phyloP scores from a whole-genome alignment of 495 filamentous ascomycete genomes.

The Xylona heveae region DNA sequence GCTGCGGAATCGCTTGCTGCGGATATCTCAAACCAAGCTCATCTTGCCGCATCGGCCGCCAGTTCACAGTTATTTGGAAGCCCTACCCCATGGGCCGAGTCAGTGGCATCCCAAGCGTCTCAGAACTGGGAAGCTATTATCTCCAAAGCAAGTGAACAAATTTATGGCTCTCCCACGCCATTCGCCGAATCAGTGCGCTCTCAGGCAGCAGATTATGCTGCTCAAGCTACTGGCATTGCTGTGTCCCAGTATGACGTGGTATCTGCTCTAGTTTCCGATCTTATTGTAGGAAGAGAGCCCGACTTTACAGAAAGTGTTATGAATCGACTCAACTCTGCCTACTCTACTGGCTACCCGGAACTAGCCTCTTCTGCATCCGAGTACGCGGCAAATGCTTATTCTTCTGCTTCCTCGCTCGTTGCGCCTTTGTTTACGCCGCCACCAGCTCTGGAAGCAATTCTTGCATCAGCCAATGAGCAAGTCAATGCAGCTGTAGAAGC shows the following conservation, averaged over 20 bases:
- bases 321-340: conserved; percentile 42
- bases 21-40: conserved; percentile 14
- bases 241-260: conserved; percentile 45
- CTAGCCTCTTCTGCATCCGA: conserved; percentile 28
- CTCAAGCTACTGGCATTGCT: conserved; percentile 28
- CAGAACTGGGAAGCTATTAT: conserved; percentile 47
- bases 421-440: conserved; percentile 31
- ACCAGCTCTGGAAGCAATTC: conserved; percentile 33
- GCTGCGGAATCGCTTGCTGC: conserved; percentile 24
- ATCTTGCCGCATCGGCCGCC: conserved; percentile 16
- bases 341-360: conserved; percentile 31
- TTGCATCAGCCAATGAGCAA: conserved; percentile 31
- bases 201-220: conserved; percentile 30
- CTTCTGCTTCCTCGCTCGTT: conserved; percentile 32
- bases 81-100: conserved; percentile 22
- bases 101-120: conserved; percentile 27
- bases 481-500: conserved; percentile 37
- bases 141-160: conserved; percentile 40
- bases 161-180: conserved; percentile 55
- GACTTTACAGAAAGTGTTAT: conserved; percentile 66
- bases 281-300: conserved; percentile 58
- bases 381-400: conserved; percentile 33
- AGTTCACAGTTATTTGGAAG: conserved; percentile 20
- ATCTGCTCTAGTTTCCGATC: conserved; percentile 50
- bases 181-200: conserved; percentile 32